Evolutionary conservation across 2,329 filamentous ascomycete species (phyloP).

Genomic region (Knufia petricola): DNA sequence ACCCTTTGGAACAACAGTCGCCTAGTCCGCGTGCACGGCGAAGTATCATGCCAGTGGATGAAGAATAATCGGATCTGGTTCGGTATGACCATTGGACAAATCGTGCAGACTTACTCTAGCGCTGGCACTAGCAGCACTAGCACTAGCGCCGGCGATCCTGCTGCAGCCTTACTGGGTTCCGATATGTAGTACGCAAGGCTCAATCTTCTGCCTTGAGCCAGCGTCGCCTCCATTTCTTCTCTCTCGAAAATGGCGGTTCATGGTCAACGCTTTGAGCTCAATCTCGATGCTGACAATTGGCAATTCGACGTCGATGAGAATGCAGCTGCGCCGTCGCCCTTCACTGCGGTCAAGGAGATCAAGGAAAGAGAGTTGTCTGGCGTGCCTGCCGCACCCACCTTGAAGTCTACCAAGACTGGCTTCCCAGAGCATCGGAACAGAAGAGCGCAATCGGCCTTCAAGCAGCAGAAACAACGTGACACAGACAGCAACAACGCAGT

Average conservation of each 20-base stretch:
- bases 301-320: conserved; percentile 25
- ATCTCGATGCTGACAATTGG: conserved; percentile 45
- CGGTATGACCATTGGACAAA: too few species aligned
- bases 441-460: conserved; percentile 65
- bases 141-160: neutral
- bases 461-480: conserved; percentile 41
- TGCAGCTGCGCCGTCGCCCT: conserved; percentile 22
- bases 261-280: conserved; percentile 52
- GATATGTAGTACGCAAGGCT: neutral
- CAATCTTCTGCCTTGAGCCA: neutral
- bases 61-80: too few species aligned
- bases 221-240: too few species aligned
- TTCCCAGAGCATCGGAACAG: conserved; percentile 87
- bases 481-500: conserved; percentile 11
- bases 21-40: too few species aligned
- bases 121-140: neutral
- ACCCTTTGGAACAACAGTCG: too few species aligned
- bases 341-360: conserved; percentile 59
- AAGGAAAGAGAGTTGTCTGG: conserved; percentile 56
- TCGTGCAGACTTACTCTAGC: neutral
- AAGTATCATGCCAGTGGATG: too few species aligned
- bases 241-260: conserved; percentile 27
- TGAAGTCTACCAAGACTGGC: conserved; percentile 57
- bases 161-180: neutral
- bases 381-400: conserved; percentile 40